Conservation (phyloP, 2,329 filamentous ascomycete species). For the Intubia oerlemansii region DNA sequence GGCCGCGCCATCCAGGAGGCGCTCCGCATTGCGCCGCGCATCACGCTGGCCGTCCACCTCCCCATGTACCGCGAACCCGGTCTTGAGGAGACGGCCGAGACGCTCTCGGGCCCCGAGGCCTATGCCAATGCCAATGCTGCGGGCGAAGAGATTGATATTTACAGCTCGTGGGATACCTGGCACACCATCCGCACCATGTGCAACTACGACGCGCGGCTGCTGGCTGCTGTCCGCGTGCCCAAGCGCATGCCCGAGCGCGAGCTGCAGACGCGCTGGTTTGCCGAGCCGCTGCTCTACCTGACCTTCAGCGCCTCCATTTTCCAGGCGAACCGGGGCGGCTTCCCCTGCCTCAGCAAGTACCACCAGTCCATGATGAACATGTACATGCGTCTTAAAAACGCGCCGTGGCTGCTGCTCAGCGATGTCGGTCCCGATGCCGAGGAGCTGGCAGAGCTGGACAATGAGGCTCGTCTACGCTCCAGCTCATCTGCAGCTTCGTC, state of each 20-base stretch:
- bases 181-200: constrained; percentile 68
- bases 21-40: constrained; percentile 49
- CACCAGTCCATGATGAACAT: constrained; percentile 39
- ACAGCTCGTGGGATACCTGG: constrained; percentile 85
- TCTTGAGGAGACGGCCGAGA: constrained; percentile 27
- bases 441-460: constrained; percentile 11
- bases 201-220: constrained; percentile 63
- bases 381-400: constrained; percentile 42
- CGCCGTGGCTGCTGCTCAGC: constrained; percentile 41
- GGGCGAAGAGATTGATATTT: constrained; percentile 39
- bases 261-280: constrained; percentile 46
- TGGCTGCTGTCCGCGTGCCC: constrained; percentile 42
- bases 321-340: constrained; percentile 35
- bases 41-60: constrained; percentile 62
- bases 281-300: constrained; percentile 43
- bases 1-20: constrained; percentile 68
- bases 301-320: constrained; percentile 32
- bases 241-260: constrained; percentile 34
- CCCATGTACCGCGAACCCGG: constrained; percentile 62
- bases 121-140: constrained; percentile 13
- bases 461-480: too few species aligned
- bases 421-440: constrained; percentile 30
- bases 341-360: constrained; percentile 36
- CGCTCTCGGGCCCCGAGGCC: constrained; percentile 24
- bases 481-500: constrained; percentile 11